Evolutionary conservation across 2,329 filamentous ascomycete species (phyloP), one percentile per base, ranked within the genome.

Genomic region (Ceratocystiopsis brevicomis): DNA sequence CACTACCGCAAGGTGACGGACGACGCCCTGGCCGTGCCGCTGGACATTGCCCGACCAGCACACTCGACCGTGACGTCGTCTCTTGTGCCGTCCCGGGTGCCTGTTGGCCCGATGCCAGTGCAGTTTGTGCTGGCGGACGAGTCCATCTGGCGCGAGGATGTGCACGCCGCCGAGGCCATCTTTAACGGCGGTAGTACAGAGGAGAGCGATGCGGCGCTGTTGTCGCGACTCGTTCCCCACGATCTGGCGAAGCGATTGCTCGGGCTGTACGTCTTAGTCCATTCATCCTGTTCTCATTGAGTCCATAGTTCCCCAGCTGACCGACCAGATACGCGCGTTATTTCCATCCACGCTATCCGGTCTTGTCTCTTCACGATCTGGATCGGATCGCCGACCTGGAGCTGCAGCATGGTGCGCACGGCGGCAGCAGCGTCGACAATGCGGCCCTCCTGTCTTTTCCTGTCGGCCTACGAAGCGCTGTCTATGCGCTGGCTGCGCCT

Each of bases 401-500:
- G 13, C 25, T 9, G 25, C 25, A 30, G 25, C 6, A 30, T 4
- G 25, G 25, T 9, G 10, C 25, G 25, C 25, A 30, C 25, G 25
- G 25, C 25, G 25, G 25, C 25, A 30, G 25, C 25, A 30, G 25
- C 10, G 33, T 15, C 33, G 33, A 13, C 33, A 15, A 34, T 8
- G 33, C 33, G 4, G 33, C 12, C 33, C 12, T 34, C 10, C 35
- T 47, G n/a, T 37, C 46, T 3, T 34, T 42, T 2, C 48, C 51
- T 2, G 48, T 53, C 1, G 52, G 51, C 37, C 40, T 54, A 1
- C 47, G 44, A 11, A 51, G 50, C 36, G 52, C 52, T 6, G 45
- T 53, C 6, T 54, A 52, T 17, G 52, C 51, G 14, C 40, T 55
- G 35, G 53, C 53, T 1, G 45, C 50, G 25, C 53, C 52, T 1